Percentiles rank a stretch among this genome's conserved stretches.
These are phyloP conservation scores for Saccharum spontaneum DNA, from an alignment of 176 grass and related monocot genomes.

Conservation along the genomic window DNA sequence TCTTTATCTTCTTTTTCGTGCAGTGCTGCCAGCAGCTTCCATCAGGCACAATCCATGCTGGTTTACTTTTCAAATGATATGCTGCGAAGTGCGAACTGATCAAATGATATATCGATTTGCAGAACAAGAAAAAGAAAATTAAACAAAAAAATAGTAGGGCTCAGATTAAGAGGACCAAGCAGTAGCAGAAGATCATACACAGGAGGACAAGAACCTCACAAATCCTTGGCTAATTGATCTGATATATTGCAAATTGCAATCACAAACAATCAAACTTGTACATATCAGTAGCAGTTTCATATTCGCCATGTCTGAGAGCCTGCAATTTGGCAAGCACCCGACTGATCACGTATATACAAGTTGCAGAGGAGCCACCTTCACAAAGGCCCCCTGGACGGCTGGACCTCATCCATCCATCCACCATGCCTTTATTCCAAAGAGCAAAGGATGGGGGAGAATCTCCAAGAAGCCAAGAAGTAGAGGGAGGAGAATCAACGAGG, in stretches of 20 bases:
- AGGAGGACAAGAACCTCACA: conserved; percentile 1
- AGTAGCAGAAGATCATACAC: not conserved
- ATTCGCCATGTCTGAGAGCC: not conserved
- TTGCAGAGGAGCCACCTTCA: not conserved
- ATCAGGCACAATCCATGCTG: not conserved
- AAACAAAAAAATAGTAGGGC: not conserved
- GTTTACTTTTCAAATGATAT: not conserved
- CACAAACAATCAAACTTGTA: not conserved
- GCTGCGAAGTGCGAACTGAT: too few species aligned
- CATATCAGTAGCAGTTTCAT: not conserved
- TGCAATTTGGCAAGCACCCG: conserved; percentile 25
- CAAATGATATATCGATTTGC: not conserved
- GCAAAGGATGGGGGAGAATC: not conserved
- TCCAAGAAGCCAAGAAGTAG: not conserved
- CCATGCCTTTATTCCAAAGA: conserved; percentile 21
- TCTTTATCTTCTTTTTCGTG: not conserved
- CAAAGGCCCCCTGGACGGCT: not conserved
- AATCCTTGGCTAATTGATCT: not conserved
- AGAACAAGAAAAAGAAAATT: not conserved
- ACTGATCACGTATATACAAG: conserved; percentile 12
- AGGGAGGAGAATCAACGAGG: not conserved
- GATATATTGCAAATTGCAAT: not conserved
- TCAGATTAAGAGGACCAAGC: not conserved
- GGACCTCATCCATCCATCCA: not conserved
- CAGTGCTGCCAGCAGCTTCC: not conserved